A percentile compares a stretch with the other conserved stretches of the same genome.
phyloP scores from a whole-genome alignment of 139 green algal species.

The Pleodorina starrii region DNA sequence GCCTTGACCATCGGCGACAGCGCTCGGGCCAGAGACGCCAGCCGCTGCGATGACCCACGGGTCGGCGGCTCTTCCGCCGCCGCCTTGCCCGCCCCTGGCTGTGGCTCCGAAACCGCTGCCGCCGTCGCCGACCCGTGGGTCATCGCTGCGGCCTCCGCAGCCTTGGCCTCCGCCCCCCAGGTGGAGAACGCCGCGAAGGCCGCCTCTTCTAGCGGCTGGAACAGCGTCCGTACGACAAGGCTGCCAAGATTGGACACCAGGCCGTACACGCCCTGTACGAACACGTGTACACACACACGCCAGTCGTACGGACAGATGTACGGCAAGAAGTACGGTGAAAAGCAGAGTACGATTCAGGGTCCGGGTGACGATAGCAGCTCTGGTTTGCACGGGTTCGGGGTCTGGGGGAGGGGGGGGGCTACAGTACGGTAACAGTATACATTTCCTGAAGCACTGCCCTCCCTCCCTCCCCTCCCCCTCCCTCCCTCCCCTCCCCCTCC shows the following conservation, averaged over 20 bases:
- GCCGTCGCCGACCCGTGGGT: not conserved
- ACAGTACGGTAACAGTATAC: too few relatives aligned
- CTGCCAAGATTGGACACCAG: constrained; percentile 89
- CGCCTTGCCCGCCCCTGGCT: not conserved
- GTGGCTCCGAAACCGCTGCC: too few relatives aligned
- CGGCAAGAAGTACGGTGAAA: not conserved
- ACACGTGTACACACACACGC: not conserved
- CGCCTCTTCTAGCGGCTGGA: constrained; percentile 91
- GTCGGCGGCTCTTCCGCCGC: not conserved
- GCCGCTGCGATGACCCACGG: not conserved
- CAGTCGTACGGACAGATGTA: not conserved
- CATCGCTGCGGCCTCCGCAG: not conserved
- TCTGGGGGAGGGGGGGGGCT: too few relatives aligned
- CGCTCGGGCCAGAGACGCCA: constrained; percentile 57
- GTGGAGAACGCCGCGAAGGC: constrained; percentile 88
- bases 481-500: too few relatives aligned
- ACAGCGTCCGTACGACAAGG: constrained; percentile 88
- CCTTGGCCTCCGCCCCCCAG: constrained; percentile 33
- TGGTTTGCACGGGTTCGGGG: too few relatives aligned
- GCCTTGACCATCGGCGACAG: constrained; percentile 72
- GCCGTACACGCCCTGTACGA: constrained; percentile 87
- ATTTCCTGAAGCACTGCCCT: too few relatives aligned
- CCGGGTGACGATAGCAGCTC: too few relatives aligned
- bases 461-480: too few relatives aligned
- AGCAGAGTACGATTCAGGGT: not conserved